A percentile compares a stretch with the other conserved stretches of the same genome.
Evolutionary conservation across 768 basidiomycete species (phyloP).

Genomic region (Pleurotus eryngii): DNA sequence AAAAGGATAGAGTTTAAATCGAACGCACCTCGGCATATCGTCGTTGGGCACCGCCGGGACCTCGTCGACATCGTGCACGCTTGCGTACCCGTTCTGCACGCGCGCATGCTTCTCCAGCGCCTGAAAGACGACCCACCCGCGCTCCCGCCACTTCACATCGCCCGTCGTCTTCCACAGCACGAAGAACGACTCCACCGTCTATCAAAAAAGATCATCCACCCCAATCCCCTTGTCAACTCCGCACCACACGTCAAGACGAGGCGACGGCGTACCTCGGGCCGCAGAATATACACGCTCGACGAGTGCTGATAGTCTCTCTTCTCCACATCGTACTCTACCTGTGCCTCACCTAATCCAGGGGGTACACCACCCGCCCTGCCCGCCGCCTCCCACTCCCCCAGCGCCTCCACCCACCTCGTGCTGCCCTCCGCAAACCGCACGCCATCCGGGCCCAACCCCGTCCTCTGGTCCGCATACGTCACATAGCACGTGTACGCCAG

Average conservation of each 20-base stretch:
- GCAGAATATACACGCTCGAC: constrained; percentile 49
- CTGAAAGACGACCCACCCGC: constrained; percentile 70
- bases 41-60: constrained; percentile 38
- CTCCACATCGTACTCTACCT: constrained; percentile 27
- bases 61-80: constrained; percentile 44
- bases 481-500: constrained; percentile 70
- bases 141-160: constrained; percentile 64
- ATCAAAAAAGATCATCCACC: not conserved
- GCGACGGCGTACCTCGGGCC: constrained; percentile 60
- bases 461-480: constrained; percentile 67
- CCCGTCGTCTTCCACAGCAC: constrained; percentile 72
- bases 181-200: constrained; percentile 76
- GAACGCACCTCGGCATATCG: constrained; percentile 75
- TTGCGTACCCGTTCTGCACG: constrained; percentile 60
- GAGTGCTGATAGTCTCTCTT: constrained; percentile 52
- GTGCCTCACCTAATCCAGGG: constrained; percentile 49
- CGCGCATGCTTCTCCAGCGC: constrained; percentile 60
- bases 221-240: not conserved
- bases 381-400: constrained; percentile 45
- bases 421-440: constrained; percentile 23
- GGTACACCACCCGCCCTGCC: constrained; percentile 42
- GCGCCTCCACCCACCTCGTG: constrained; percentile 40
- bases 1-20: too few species aligned
- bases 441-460: constrained; percentile 68
- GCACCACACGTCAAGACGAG: not conserved